Conservation (phyloP, 129 eudicot species). For the Pulicaria dysenterica region DNA sequence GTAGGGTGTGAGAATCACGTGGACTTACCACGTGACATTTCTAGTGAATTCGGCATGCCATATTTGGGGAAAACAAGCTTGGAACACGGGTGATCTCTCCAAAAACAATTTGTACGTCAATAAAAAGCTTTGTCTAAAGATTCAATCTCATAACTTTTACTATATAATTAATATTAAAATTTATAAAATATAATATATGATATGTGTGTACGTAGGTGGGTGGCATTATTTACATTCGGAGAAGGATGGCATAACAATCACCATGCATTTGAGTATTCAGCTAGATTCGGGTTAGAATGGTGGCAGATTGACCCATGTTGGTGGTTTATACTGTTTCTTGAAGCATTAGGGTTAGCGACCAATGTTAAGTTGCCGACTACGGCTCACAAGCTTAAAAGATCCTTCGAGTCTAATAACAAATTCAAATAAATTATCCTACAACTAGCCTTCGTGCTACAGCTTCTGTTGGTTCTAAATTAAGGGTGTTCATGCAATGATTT, state of each 20-base stretch:
- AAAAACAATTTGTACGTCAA: constrained; percentile 72
- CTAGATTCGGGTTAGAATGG: constrained; percentile 86
- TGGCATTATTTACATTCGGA: no score
- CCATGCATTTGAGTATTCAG: constrained; percentile 82
- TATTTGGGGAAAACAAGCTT: no score
- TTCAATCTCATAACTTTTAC: not conserved
- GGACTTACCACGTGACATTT: constrained; percentile 63
- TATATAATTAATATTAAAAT: not conserved
- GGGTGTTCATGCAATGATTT: no score
- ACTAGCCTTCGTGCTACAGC: no score
- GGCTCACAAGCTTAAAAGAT: constrained; percentile 52
- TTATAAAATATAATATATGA: not conserved
- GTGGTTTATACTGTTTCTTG: constrained; percentile 64
- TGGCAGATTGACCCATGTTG: constrained; percentile 86
- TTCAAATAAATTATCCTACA: no score
- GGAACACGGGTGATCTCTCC: constrained; percentile 67
- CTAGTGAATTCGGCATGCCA: constrained; percentile 75
- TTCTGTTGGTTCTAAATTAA: not conserved
- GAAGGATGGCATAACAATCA: constrained; percentile 85
- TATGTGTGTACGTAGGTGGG: constrained; percentile 52
- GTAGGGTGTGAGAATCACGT: constrained; percentile 66
- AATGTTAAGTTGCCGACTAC: constrained; percentile 71
- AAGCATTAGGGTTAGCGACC: constrained; percentile 72
- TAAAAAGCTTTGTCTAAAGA: not conserved
- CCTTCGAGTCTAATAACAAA: constrained; percentile 22